These are phyloP conservation scores for Hibiscus trionum DNA, from an alignment of 345 rosid genomes.

Conservation along the genomic window DNA sequence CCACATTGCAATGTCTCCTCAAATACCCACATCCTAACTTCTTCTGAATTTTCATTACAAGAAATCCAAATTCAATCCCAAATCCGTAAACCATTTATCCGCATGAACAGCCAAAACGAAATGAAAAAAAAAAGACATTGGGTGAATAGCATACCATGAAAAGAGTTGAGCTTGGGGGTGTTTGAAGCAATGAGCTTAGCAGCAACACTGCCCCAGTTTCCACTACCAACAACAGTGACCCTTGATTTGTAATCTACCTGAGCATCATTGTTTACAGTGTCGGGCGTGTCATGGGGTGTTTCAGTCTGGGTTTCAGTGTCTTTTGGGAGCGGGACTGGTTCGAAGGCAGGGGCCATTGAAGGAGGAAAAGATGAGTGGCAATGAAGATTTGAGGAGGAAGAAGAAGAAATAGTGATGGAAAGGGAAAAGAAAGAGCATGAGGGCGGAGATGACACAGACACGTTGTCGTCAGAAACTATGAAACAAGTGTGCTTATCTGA, in stretches of 20 bases:
- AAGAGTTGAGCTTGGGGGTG: slow-evolving; percentile 59
- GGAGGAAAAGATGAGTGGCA: no score
- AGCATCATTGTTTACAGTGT: no score
- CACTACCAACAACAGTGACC: slow-evolving; percentile 91
- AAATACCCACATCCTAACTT: slow-evolving; percentile 98
- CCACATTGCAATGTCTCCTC: slow-evolving; percentile 84
- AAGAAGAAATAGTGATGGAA: no score
- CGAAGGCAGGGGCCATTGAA: no score
- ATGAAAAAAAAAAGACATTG: not conserved
- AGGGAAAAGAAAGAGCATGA: no score
- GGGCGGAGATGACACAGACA: no score
- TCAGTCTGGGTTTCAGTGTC: no score
- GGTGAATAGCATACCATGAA: slow-evolving; percentile 45
- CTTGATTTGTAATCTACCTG: slow-evolving; percentile 25
- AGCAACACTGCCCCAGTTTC: slow-evolving; percentile 98
- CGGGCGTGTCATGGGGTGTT: no score
- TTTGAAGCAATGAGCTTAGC: slow-evolving; percentile 93
- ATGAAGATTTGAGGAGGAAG: no score
- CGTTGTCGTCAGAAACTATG: no score
- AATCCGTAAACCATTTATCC: not conserved
- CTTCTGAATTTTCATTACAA: slow-evolving; percentile 47
- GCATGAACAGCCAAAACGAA: not conserved
- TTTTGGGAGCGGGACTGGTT: no score
- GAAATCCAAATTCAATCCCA: not conserved
- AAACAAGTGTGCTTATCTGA: no score